phyloP scores from a whole-genome alignment of 2,329 filamentous ascomycete genomes.

The Podosphaera leucotricha region DNA sequence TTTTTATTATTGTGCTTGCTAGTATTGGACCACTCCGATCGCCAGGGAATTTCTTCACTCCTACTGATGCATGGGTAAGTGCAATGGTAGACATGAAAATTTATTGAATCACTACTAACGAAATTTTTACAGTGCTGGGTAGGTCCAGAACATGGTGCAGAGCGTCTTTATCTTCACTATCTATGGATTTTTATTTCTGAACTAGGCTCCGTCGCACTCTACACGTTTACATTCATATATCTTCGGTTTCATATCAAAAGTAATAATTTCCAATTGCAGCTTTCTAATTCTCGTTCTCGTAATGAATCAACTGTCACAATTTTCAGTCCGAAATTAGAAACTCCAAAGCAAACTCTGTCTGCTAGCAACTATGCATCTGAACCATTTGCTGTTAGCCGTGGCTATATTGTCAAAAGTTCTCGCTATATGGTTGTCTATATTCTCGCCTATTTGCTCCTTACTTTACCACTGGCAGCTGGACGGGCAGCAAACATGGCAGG shows the following conservation, averaged over 20 bases:
- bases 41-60: conserved; percentile 22
- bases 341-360: not conserved
- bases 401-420: conserved; percentile 17
- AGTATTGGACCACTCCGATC: conserved; percentile 21
- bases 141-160: conserved; percentile 19
- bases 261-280: not conserved
- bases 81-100: too few relatives aligned
- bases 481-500: conserved; percentile 24
- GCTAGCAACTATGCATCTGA: not conserved
- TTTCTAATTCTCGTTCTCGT: not conserved
- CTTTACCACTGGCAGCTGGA: conserved; percentile 25
- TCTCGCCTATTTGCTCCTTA: conserved; percentile 25
- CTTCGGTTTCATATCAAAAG: conserved; percentile 7
- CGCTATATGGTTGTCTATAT: conserved; percentile 29
- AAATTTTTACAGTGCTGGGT: conserved; percentile 25
- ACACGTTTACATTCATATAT: conserved; percentile 18
- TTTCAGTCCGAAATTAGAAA: not conserved
- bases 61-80: conserved; percentile 26
- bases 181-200: conserved; percentile 30
- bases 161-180: conserved; percentile 28
- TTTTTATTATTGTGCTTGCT: conserved; percentile 6
- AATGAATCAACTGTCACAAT: conserved; percentile 5
- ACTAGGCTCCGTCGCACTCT: conserved; percentile 26
- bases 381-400: conserved; percentile 5
- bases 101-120: not conserved